Evolutionary conservation across 257 asterid species (phyloP).

Genomic region (Capsicum chinense): DNA sequence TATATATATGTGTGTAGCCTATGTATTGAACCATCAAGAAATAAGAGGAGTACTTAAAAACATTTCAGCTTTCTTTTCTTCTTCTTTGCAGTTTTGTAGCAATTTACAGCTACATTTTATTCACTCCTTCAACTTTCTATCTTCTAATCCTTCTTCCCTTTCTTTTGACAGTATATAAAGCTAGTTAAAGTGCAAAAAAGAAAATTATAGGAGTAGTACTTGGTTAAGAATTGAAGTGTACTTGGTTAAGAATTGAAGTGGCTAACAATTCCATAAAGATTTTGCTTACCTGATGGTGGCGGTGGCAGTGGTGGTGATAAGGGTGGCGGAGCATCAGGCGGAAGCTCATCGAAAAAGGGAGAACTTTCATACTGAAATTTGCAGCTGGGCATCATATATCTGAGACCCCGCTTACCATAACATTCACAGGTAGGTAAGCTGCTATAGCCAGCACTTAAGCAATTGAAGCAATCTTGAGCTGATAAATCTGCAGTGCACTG

Average conservation of each 20-base stretch:
- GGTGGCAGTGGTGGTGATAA: not conserved
- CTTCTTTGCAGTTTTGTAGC: too few species aligned
- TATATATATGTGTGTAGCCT: too few species aligned
- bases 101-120: too few species aligned
- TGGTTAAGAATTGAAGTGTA: not conserved
- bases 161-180: too few species aligned
- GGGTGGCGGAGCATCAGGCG: not conserved
- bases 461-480: not conserved
- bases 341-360: not conserved
- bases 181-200: too few species aligned
- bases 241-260: not conserved
- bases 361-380: not conserved
- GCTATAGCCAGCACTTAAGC: not conserved
- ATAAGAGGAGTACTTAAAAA: too few species aligned
- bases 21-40: too few species aligned
- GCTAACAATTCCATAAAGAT: not conserved
- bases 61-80: too few species aligned
- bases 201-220: too few species aligned
- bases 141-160: too few species aligned
- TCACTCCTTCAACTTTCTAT: too few species aligned
- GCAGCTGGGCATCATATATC: not conserved
- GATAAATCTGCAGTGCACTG: slow-evolving; percentile 24
- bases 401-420: not conserved
- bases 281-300: not conserved
- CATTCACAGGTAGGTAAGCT: not conserved